A percentile compares a stretch with the other conserved stretches of the same genome.
Evolutionary conservation across 257 asterid genomes (phyloP).

Genomic region (Gentiana straminea): DNA sequence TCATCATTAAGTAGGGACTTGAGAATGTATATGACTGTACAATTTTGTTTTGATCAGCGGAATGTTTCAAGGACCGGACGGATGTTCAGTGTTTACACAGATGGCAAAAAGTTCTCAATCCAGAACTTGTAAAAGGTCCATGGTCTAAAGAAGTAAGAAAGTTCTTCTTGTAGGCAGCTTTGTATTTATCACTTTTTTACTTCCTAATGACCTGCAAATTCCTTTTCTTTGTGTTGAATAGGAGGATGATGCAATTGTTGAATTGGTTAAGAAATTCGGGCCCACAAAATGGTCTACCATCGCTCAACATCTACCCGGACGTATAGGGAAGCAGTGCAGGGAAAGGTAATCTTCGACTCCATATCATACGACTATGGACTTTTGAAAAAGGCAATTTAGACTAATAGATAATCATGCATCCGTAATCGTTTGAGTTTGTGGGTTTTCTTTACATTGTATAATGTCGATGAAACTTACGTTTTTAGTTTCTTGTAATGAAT

Average conservation of each 20-base stretch:
- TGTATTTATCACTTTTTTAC: background rate
- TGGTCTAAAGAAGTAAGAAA: constrained; percentile 80
- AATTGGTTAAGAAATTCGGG: constrained; percentile 62
- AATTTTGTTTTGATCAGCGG: constrained; percentile 34
- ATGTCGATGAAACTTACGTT: background rate
- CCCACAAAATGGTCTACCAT: constrained; percentile 92
- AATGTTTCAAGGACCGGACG: constrained; percentile 76
- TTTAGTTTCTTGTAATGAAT: background rate
- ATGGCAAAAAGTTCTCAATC: constrained; percentile 92
- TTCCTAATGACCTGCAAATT: background rate
- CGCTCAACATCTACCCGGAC: constrained; percentile 89
- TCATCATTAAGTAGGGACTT: too few species aligned
- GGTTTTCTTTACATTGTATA: background rate
- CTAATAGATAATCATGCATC: too few species aligned
- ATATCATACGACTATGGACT: too few species aligned
- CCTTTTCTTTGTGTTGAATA: constrained; percentile 9
- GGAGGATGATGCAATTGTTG: constrained; percentile 78
- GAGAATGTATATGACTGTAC: background rate
- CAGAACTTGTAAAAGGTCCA: constrained; percentile 91
- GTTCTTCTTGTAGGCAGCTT: background rate
- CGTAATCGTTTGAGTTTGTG: background rate
- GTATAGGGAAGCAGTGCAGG: constrained; percentile 94
- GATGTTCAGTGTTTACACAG: constrained; percentile 88
- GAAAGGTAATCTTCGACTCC: constrained; percentile 42
- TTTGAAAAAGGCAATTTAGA: too few species aligned